phyloP scores from a whole-genome alignment of 352 stramenopile species.

The Lagenidium giganteum region DNA sequence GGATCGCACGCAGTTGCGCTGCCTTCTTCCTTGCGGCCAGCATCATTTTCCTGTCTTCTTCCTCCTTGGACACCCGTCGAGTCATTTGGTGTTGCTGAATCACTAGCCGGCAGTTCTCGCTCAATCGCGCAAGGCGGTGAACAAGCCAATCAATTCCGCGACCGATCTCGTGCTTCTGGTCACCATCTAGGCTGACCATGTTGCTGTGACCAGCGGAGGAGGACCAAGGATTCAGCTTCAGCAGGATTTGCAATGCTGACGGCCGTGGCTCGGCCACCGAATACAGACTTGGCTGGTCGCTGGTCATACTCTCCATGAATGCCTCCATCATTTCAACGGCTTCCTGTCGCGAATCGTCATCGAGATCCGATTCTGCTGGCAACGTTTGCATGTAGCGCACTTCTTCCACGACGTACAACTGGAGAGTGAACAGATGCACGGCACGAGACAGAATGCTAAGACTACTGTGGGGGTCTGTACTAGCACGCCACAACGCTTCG shows the following conservation, averaged over 20 bases:
- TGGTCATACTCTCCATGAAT: conserved; percentile 47
- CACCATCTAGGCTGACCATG: conserved; percentile 44
- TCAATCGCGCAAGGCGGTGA: conserved; percentile 46
- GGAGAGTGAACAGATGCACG: conserved; percentile 62
- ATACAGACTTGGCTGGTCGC: conserved; percentile 26
- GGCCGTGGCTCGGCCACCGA: conserved; percentile 19
- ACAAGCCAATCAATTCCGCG: conserved; percentile 60
- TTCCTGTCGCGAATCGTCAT: conserved; percentile 31
- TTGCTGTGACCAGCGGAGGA: conserved; percentile 36
- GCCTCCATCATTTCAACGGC: conserved; percentile 31
- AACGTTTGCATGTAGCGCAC: conserved; percentile 47
- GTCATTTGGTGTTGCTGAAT: conserved; percentile 46
- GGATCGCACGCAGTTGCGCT: conserved; percentile 56
- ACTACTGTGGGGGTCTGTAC: conserved; percentile 36
- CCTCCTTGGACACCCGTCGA: conserved; percentile 44
- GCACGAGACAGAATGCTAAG: conserved; percentile 45
- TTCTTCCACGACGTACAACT: conserved; percentile 67
- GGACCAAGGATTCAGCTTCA: conserved; percentile 60
- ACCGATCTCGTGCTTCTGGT: conserved; percentile 68
- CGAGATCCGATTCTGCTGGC: conserved; percentile 26
- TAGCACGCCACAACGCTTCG: conserved; percentile 47
- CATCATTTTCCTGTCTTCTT: conserved; percentile 43
- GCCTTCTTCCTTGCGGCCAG: conserved; percentile 48
- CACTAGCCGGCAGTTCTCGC: conserved; percentile 26
- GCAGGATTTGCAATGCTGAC: conserved; percentile 35